Conservation (phyloP, 2,329 filamentous ascomycete genomes). For the Mollisia scopiformis region DNA sequence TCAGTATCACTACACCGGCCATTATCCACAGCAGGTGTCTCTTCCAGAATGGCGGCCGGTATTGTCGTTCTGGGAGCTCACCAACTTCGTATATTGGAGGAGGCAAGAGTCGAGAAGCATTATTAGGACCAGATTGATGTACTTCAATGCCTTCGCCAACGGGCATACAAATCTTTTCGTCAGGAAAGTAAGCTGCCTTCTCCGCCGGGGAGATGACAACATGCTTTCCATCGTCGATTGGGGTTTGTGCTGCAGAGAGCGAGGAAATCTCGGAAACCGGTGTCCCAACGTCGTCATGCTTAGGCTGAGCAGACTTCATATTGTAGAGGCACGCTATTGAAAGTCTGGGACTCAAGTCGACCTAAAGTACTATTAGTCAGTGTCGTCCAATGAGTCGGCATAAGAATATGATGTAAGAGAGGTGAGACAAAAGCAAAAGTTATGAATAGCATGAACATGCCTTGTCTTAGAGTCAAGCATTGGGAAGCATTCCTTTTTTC, state of each 20-base stretch:
- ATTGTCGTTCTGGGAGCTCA: slow-evolving; percentile 16
- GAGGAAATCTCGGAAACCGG: not conserved
- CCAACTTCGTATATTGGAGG: slow-evolving; percentile 14
- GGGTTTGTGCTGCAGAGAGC: not conserved
- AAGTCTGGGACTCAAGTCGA: slow-evolving; percentile 3
- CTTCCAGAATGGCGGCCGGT: slow-evolving; percentile 19
- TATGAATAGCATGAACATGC: too few species aligned
- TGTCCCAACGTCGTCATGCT: not conserved
- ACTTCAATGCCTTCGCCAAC: slow-evolving; percentile 4
- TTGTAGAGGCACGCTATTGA: slow-evolving; percentile 19
- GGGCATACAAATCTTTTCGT: slow-evolving; percentile 22
- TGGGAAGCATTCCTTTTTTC: too few species aligned
- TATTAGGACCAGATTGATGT: not conserved
- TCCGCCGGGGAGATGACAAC: slow-evolving; percentile 19
- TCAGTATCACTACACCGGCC: slow-evolving; percentile 13
- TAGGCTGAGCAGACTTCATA: slow-evolving; percentile 5
- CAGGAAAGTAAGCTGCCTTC: slow-evolving; percentile 15
- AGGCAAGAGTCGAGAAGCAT: not conserved
- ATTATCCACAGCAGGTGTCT: slow-evolving; percentile 22
- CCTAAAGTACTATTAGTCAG: not conserved
- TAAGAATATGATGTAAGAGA: too few species aligned
- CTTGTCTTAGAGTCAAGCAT: too few species aligned
- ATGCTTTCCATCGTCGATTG: slow-evolving; percentile 27
- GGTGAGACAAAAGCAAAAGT: too few species aligned
- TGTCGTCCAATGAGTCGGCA: not conserved